Evolutionary conservation across 768 basidiomycete species (phyloP), one percentile per base, ranked within the genome.

Genomic region (Tubosaeta sp.): DNA sequence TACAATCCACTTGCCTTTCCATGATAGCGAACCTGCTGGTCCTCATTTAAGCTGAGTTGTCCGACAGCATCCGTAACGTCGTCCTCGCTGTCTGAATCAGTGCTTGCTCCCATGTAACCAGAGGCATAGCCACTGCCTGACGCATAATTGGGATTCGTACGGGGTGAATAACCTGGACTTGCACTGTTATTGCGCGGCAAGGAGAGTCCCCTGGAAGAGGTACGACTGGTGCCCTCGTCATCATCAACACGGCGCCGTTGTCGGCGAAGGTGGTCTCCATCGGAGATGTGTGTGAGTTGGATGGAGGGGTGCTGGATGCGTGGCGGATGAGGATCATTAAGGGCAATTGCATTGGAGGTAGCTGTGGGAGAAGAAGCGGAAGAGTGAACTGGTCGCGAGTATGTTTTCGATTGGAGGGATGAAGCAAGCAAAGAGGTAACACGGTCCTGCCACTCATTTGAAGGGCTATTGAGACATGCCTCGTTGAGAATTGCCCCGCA

Each of bases 11-110:
- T 89, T 5, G 81, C 86, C 67, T 90, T 89, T 27, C 91, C 91
- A 61, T 95, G 92, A 67, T 86, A 94, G 34, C 92, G 74, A 12
- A 95, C 83, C 65, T 94, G 84, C 51, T 83, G 79, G 49, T 93
- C 88, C 71, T 95, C 92, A 61, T 95, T 92, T 59, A 95, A 62
- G 56, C 87, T 89, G 53, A 95, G 74, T 69, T 94, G 91, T 3
- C 92, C 92, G 5, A 93, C 79, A 27, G 89, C 91, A 52, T 84
- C 83, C 31, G 79, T 76, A 4, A 86, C 65, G 48, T 78, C 76
- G 39, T 74, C 75, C 43, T 77, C 76, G 34, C 69, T 70, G 17
- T 67, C 66, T 8, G 65, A 63, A 17, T 67, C 67, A 4, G 72
- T 66, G 59, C 74, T 67, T 25, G 59, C 50, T 7, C 57, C 65